These are phyloP conservation scores for Paramecium tetraurelia DNA, from an alignment of 73 alveolate species.

Conservation along the genomic window DNA sequence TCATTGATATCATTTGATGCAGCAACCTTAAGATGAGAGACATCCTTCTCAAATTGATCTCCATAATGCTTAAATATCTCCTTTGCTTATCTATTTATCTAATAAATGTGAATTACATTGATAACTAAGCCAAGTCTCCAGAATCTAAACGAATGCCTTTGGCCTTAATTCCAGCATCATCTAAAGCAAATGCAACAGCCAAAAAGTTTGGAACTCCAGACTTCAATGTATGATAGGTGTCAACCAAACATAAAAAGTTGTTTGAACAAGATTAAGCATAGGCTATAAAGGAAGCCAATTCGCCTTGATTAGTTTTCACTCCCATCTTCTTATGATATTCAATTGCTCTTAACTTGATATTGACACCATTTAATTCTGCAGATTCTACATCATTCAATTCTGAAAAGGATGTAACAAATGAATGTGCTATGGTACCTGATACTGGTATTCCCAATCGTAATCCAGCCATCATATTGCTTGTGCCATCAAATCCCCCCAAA, in stretches of 20 bases:
- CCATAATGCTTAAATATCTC: slow-evolving; percentile 28
- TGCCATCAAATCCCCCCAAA: slow-evolving; percentile 89
- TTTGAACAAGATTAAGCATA: slow-evolving; percentile 73
- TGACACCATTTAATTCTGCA: slow-evolving; percentile 65
- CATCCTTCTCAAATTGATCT: not conserved
- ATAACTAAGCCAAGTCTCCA: slow-evolving; percentile 86
- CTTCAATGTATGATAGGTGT: slow-evolving; percentile 69
- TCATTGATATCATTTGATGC: slow-evolving; percentile 95
- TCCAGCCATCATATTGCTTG: slow-evolving; percentile 83
- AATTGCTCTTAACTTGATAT: slow-evolving; percentile 63
- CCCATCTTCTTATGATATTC: slow-evolving; percentile 67
- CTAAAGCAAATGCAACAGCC: slow-evolving; percentile 73
- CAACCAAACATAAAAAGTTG: slow-evolving; percentile 70
- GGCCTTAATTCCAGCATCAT: slow-evolving; percentile 70
- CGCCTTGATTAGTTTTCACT: slow-evolving; percentile 62
- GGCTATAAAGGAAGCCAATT: slow-evolving; percentile 74
- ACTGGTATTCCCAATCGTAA: slow-evolving; percentile 70
- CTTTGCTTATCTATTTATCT: not conserved
- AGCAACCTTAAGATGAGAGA: slow-evolving; percentile 55
- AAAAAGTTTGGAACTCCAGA: slow-evolving; percentile 79
- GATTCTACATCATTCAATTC: slow-evolving; percentile 64
- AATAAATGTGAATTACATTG: not conserved
- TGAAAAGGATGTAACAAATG: slow-evolving; percentile 76
- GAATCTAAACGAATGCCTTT: slow-evolving; percentile 87
- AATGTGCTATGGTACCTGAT: slow-evolving; percentile 89